A percentile compares a stretch with the other conserved stretches of the same genome.
Conservation (phyloP, 2,329 filamentous ascomycete species). For the Paradendryphiella salina region DNA sequence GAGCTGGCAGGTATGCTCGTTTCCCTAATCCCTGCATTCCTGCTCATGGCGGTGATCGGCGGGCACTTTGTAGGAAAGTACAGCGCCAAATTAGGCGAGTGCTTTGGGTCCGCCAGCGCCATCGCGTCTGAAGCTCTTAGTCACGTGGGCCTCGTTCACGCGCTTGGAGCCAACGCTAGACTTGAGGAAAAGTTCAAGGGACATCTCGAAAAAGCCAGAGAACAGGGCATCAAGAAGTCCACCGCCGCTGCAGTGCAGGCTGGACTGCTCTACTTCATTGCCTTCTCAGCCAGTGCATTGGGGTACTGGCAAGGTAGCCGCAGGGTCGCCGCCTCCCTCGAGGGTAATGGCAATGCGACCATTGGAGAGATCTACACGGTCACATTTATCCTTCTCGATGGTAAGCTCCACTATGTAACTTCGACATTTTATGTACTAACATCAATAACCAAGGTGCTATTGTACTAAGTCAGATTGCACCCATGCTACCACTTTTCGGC, state of each 20-base stretch:
- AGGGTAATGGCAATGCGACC: conserved; percentile 37
- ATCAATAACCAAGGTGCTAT: conserved; percentile 45
- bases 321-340: conserved; percentile 54
- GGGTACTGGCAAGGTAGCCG: conserved; percentile 69
- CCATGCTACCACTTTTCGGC: conserved; percentile 56
- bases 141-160: conserved; percentile 65
- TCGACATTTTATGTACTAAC: neutral
- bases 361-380: conserved; percentile 59
- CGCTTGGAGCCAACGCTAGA: conserved; percentile 62
- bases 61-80: conserved; percentile 60
- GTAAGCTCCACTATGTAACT: conserved; percentile 20
- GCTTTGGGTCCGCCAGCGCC: conserved; percentile 61
- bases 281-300: conserved; percentile 67
- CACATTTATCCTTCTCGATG: conserved; percentile 60
- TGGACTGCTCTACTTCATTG: conserved; percentile 67
- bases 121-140: conserved; percentile 66
- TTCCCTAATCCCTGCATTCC: conserved; percentile 64
- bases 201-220: conserved; percentile 56
- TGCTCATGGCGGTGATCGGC: conserved; percentile 62
- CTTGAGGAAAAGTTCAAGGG: conserved; percentile 63
- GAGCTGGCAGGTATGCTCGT: conserved; percentile 66
- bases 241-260: conserved; percentile 61
- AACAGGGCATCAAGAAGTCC: conserved; percentile 62
- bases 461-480: conserved; percentile 52
- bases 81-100: conserved; percentile 54